phyloP scores from a whole-genome alignment of 176 grass and related monocot species.

The Carex parvula region DNA sequence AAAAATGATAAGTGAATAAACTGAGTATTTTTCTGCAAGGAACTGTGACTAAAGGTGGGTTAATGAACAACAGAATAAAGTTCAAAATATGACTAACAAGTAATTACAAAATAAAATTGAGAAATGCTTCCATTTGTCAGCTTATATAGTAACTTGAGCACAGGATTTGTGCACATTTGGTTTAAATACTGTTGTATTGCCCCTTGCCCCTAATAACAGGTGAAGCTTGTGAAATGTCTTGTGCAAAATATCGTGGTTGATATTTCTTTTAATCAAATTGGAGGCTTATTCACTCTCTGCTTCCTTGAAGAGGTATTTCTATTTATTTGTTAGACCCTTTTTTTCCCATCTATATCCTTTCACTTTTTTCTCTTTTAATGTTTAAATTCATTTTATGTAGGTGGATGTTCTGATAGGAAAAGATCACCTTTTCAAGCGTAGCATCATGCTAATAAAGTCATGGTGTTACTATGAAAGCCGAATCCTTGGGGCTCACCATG shows the following conservation, averaged over 20 bases:
- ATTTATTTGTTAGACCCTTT: not conserved
- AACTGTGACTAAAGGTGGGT: not conserved
- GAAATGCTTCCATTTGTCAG: not conserved
- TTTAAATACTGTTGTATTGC: not conserved
- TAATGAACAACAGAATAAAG: not conserved
- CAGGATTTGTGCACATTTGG: not conserved
- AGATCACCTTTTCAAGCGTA: slow-evolving; percentile 70
- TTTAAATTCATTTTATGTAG: slow-evolving; percentile 37
- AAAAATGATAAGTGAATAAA: not conserved
- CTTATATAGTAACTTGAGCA: not conserved
- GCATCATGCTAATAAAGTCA: slow-evolving; percentile 88
- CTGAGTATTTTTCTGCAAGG: not conserved
- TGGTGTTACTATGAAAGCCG: slow-evolving; percentile 99
- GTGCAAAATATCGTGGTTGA: slow-evolving; percentile 88
- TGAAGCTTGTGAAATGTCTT: slow-evolving; percentile 87
- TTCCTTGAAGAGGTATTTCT: slow-evolving; percentile 79
- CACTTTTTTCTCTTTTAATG: not conserved
- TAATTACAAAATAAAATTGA: not conserved
- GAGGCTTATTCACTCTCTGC: slow-evolving; percentile 79
- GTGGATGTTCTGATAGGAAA: slow-evolving; percentile 73
- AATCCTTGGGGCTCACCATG: slow-evolving; percentile 94
- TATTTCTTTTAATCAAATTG: slow-evolving; percentile 92
- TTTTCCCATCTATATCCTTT: not conserved
- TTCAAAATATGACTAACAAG: not conserved
- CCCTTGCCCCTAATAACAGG: slow-evolving; percentile 43